Evolutionary conservation across 805 yeast genomes (phyloP).

Genomic region (Myxozyma neglecta): DNA sequence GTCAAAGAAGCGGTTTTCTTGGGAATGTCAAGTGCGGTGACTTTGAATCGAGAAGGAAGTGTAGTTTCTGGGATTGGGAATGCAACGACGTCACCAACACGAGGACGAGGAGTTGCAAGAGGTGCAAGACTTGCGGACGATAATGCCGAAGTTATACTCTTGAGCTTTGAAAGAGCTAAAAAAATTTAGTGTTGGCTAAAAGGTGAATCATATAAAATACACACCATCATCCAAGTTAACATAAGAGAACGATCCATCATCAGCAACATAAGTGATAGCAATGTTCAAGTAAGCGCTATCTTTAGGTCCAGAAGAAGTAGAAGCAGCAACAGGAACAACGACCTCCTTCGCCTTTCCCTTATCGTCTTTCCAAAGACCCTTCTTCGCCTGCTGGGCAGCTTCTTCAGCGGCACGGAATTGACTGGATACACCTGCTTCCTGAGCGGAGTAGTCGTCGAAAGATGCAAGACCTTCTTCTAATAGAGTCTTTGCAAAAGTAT

Average conservation of each 20-base stretch:
- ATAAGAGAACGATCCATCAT: constrained; percentile 35
- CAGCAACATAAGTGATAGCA: constrained; percentile 37
- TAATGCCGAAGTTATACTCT: constrained; percentile 10
- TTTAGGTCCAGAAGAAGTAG: constrained; percentile 23
- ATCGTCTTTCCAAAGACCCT: constrained; percentile 70
- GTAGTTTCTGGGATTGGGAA: constrained; percentile 17
- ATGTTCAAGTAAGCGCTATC: constrained; percentile 41
- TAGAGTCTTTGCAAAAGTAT: constrained; percentile 50
- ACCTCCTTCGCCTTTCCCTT: constrained; percentile 45
- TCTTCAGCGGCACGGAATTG: constrained; percentile 64
- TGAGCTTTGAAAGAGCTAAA: constrained; percentile 9
- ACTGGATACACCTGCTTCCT: constrained; percentile 52
- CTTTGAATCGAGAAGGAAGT: constrained; percentile 20
- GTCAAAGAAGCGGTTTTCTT: constrained; percentile 13
- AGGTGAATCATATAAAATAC: not conserved
- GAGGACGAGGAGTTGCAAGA: constrained; percentile 12
- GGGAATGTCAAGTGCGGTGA: constrained; percentile 16
- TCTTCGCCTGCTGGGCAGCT: constrained; percentile 52
- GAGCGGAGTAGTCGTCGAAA: constrained; percentile 65
- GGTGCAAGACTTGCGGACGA: constrained; percentile 8
- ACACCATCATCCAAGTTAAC: constrained; percentile 20
- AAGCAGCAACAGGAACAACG: constrained; percentile 27
- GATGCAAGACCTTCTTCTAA: constrained; percentile 63
- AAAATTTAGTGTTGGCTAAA: not conserved
- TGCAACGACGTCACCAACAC: constrained; percentile 21